Evolutionary conservation across 106 monocot genomes (phyloP), one percentile per base, ranked within the genome.

Genomic region (Dioscorea zingiberensis): DNA sequence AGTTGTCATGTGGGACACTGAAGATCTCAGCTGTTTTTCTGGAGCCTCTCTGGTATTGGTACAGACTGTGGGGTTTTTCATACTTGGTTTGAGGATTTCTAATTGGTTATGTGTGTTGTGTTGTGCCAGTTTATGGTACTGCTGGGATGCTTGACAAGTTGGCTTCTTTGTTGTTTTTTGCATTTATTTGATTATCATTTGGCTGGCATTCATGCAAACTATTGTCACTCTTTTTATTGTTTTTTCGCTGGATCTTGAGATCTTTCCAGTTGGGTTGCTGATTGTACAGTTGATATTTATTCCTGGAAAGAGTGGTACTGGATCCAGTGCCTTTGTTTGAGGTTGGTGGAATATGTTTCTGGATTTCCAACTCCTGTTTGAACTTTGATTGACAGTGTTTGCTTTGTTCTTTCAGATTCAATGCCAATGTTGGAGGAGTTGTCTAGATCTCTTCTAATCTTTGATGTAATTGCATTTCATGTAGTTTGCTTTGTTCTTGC

Each of bases 341-440:
- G 38, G 38, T 38, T 38, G 38, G 9, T 38, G 38, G 38, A 38
- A 38, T n/a, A n/a, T 38, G 38, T 38, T 38, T 38, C 9, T 38
- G 4, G 38, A 38, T 38, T 10, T 38, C 10, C 38, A 38, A 38
- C 38, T 38, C 10, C 10, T 38, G 38, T 38, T 38, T 38, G n/a
- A n/a, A n/a, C n/a, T n/a, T n/a, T n/a, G n/a, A n/a, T n/a, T n/a
- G n/a, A n/a, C 38, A 38, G 0, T 38, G 9, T 38, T 38, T 38
- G 38, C 38, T 65, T 73, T 56, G 11, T 55, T 57, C 44, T 60
- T 29, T 54, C 69, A 80, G 80, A 60, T 76, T 81, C 85, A 76
- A 89, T 89, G 81, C 79, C 68, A 56, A 70, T 48, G 56, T 30
- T 25, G 81, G 78, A 76, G 74, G 63, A 21, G 48, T 70, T 74